Conservation (phyloP, 2,329 filamentous ascomycete genomes). For the Coleophoma crateriformis region DNA sequence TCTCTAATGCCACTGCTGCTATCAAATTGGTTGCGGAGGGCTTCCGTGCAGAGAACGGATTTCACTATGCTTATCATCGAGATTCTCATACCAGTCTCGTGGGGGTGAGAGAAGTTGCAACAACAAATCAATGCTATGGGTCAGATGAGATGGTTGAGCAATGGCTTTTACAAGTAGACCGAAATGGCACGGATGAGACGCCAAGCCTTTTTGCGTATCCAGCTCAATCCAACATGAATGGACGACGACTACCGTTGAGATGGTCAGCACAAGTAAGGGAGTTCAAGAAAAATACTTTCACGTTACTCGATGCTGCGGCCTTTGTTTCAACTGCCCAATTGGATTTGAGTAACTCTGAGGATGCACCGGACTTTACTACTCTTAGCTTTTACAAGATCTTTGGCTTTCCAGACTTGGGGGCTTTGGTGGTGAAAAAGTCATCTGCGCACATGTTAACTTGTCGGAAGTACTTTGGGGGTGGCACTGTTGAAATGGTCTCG, state of each 20-base stretch:
- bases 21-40: slow-evolving; percentile 83
- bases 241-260: slow-evolving; percentile 63
- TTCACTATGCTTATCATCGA: slow-evolving; percentile 75
- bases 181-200: slow-evolving; percentile 23
- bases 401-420: slow-evolving; percentile 88
- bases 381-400: slow-evolving; percentile 98
- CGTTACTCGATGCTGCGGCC: slow-evolving; percentile 79
- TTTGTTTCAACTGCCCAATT: slow-evolving; percentile 72
- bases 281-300: slow-evolving; percentile 40
- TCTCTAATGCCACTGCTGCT: slow-evolving; percentile 85
- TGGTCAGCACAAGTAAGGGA: slow-evolving; percentile 55
- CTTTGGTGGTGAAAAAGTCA: slow-evolving; percentile 72
- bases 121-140: slow-evolving; percentile 58
- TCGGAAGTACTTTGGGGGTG: slow-evolving; percentile 85
- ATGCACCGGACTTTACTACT: slow-evolving; percentile 77
- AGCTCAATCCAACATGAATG: slow-evolving; percentile 91
- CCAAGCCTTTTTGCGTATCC: slow-evolving; percentile 70
- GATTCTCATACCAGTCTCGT: slow-evolving; percentile 83
- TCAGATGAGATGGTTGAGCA: slow-evolving; percentile 52
- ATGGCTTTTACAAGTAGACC: slow-evolving; percentile 50
- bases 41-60: slow-evolving; percentile 66
- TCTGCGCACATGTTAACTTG: slow-evolving; percentile 57
- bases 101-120: slow-evolving; percentile 68
- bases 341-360: slow-evolving; percentile 55
- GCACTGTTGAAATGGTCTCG: slow-evolving; percentile 87